These are phyloP conservation scores for Debaryomyces coudertii DNA, from an alignment of 1,139 yeast genomes.

Conservation along the genomic window DNA sequence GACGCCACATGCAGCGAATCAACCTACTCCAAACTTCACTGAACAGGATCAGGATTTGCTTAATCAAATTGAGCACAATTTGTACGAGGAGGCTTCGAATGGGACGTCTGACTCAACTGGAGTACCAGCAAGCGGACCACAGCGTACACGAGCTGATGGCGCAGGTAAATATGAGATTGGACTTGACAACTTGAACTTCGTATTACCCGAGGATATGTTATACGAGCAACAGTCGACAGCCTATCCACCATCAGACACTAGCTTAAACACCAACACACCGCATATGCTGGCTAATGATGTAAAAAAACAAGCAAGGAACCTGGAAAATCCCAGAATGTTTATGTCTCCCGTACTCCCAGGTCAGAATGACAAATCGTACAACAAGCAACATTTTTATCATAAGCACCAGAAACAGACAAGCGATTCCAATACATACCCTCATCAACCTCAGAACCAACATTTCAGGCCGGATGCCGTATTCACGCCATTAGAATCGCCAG, in stretches of 20 bases:
- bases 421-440: slow-evolving; percentile 14
- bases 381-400: slow-evolving; percentile 48
- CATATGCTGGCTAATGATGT: slow-evolving; percentile 29
- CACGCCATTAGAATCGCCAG: slow-evolving; percentile 79
- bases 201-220: slow-evolving; percentile 32
- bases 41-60: slow-evolving; percentile 30
- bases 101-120: not conserved
- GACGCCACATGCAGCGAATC: not conserved
- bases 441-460: slow-evolving; percentile 29
- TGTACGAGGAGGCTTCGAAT: slow-evolving; percentile 23
- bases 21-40: slow-evolving; percentile 15
- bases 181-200: slow-evolving; percentile 32
- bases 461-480: slow-evolving; percentile 55
- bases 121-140: not conserved
- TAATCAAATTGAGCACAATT: slow-evolving; percentile 29
- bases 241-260: slow-evolving; percentile 33
- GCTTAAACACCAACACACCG: slow-evolving; percentile 31
- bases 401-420: slow-evolving; percentile 25
- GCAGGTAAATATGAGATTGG: slow-evolving; percentile 26
- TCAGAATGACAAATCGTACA: slow-evolving; percentile 47
- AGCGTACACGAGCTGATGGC: slow-evolving; percentile 10
- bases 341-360: slow-evolving; percentile 48
- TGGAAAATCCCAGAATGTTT: slow-evolving; percentile 21
- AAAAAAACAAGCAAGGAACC: slow-evolving; percentile 9
- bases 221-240: slow-evolving; percentile 33